phyloP scores from a whole-genome alignment of 2,329 filamentous ascomycete species.

The Talaromyces sp. region DNA sequence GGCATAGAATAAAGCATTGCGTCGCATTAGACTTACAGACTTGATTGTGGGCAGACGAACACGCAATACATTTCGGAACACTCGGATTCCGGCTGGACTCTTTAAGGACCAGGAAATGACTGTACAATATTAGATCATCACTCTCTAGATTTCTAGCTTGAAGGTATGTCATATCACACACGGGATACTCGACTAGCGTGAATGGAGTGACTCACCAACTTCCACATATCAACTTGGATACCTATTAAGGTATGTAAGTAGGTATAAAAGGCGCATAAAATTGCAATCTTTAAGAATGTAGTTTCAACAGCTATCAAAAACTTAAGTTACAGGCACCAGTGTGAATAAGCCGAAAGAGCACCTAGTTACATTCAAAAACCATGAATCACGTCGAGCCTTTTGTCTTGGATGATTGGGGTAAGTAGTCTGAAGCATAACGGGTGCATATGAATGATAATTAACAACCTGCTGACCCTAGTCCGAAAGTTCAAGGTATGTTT shows the following conservation, averaged over 20 bases:
- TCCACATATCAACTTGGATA: background rate
- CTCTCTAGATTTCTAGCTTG: background rate
- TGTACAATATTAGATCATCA: background rate
- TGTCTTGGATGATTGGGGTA: background rate
- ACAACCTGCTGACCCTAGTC: background rate
- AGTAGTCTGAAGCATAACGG: background rate
- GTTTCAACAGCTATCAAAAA: too few species aligned
- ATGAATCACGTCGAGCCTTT: constrained; percentile 2
- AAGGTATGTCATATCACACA: background rate
- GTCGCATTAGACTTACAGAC: too few species aligned
- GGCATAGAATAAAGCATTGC: too few species aligned
- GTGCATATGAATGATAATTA: background rate
- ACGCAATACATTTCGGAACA: background rate
- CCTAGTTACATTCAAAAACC: background rate
- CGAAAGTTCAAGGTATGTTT: background rate
- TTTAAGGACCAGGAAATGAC: background rate
- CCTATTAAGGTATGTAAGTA: background rate
- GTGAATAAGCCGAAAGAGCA: too few species aligned
- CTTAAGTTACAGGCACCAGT: too few species aligned
- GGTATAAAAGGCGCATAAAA: background rate
- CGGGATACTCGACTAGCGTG: background rate
- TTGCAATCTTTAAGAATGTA: too few species aligned
- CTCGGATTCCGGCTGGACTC: background rate
- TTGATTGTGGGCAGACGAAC: background rate
- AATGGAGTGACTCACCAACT: background rate